Evolutionary conservation across 2,329 filamentous ascomycete genomes (phyloP), one percentile per base, ranked within the genome.

Genomic region (Hymenoscyphus linearis): DNA sequence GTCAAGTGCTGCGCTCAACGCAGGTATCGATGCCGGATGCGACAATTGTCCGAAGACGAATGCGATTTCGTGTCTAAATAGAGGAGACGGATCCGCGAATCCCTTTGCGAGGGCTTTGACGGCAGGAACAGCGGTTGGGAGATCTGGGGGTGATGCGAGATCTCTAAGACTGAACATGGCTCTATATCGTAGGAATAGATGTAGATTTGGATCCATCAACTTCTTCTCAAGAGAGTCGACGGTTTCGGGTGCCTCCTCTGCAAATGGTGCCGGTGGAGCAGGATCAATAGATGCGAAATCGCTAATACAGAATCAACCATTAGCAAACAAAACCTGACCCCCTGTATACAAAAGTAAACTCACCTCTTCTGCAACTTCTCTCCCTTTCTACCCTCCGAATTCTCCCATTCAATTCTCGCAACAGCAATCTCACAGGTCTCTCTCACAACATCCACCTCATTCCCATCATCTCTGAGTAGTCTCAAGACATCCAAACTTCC

Each of bases 341-440:
- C 59, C 31, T 25, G 57, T 31, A 22, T 34, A 18, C 37, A n/a
- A 37, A 52, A 55, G 27, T 31, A 53, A 60, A 67, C 79, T 66
- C 78, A 93, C 92, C 91, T 96, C 72, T 88, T 82, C 73, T 87
- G 89, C 75, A 97, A 73, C 73, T 89, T 90, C 77, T 98, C 93
- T 52, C 78, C 76, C 73, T 87, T 87, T 65, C 84, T 81, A 70
- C 84, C 80, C 70, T 88, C 83, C 1, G 88, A 90, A 70, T 90
- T 89, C 76, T 95, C 91, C 93, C 95, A 99, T 74, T 93, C 83
- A 71, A 99, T 96, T 67, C 95, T 85, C 70, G 92, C 93, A 61
- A 98, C 89, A 5, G 96, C 93, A 73, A 99, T 95, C 74, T 99
- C 95, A 74, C 95, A 99, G 0, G 95, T 99, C 81, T 99, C 93